Evolutionary conservation across 768 basidiomycete species (phyloP), one percentile per base, ranked within the genome.

Genomic region (Trametes cingulata): DNA sequence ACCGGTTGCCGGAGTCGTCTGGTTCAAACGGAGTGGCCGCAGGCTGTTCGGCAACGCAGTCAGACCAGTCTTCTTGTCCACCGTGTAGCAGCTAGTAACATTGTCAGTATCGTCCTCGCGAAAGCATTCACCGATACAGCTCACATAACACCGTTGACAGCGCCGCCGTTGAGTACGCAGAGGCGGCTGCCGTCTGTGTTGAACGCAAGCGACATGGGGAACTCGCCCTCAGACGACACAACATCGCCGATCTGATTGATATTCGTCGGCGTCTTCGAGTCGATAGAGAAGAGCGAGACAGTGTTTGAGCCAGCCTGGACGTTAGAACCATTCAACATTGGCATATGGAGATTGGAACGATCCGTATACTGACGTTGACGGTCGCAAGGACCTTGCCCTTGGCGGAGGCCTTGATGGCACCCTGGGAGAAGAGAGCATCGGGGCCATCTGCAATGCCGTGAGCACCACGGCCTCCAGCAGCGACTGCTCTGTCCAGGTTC

Each of bases 1-100:
- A 6, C 82, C 82, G 10, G 69, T 78, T 0, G 82, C 76, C 43
- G 80, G 80, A 29, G 81, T 80, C 6, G 81, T 79, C 66, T 82
- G 81, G 65, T 81, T 79, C 58, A 83, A 69, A 24, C 69, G 70
- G 45, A 82, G 72, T 14, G 75, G 69, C 20, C 82, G 77, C 15
- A 75, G 69, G 14, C 78, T 76, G 70, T 77, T 76, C 27, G 71
- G 50, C 17, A 78, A 72, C 9, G 76, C 69, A 19, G 71, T 60
- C 25, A 82, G 73, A n/a, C 82, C 82, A 33, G 67, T 68, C 56
- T 72, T 71, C 51, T 72, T 66, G 69, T 84, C 78, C 27, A 78
- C 73, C 27, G 67, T 71, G 68, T 74, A 82, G 69, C 82, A 82
- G 56, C 80, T 79, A 57, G 6, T 12, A 13, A 10, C 35, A 36